Base-by-base conservation (phyloP, 2,329 filamentous ascomycete species). In the Sporothrix pallida region DNA sequence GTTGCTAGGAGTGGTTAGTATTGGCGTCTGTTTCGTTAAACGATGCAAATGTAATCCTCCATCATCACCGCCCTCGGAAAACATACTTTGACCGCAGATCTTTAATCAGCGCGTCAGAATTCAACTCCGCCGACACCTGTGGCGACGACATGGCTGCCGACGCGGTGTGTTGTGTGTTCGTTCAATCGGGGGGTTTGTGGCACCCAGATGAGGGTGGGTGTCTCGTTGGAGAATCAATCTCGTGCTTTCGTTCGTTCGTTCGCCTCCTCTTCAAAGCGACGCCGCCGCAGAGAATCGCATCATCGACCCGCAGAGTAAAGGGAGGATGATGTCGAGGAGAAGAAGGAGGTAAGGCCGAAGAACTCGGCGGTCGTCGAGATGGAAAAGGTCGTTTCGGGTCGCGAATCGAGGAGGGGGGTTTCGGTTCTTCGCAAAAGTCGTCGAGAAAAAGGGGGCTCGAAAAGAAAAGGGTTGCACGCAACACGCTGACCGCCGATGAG, bases 41-140 rank as follows among this genome's bases (percentile, higher is more conserved):
- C 31, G 17, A 4, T 8, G 13, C n/a, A n/a, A n/a, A n/a, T 15
- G 2, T 23, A 10, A 12, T 63, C 12, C 31, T 48, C 13, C 54
- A 10, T 62, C 15, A 15, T 37, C 56, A 15, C 23, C 8, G 10
- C 56, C 17, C 12, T 23, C 42, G 4, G 13, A 20, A 0, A 26
- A 78, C 79, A 7, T 74, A 89, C 87, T 86, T 87, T 74, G 87
- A 88, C 77, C 85, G 86, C 48, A 89, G 82, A 76, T 88, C 87
- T 75, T 86, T 86, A 15, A 85, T 84, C 75, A 89, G 84, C 72
- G 83, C 82, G 73, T 90, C 87, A 72, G 89, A 84, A 77, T 84
- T 84, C 81, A 87, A 86, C 73, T 89, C 82, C 77, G 87, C 86
- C 79, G 88, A 82, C 23, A 52, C 68, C 73, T 77, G 77, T 58